Conservation (phyloP, 306 rosid genomes). For the Fragaria iinumae region DNA sequence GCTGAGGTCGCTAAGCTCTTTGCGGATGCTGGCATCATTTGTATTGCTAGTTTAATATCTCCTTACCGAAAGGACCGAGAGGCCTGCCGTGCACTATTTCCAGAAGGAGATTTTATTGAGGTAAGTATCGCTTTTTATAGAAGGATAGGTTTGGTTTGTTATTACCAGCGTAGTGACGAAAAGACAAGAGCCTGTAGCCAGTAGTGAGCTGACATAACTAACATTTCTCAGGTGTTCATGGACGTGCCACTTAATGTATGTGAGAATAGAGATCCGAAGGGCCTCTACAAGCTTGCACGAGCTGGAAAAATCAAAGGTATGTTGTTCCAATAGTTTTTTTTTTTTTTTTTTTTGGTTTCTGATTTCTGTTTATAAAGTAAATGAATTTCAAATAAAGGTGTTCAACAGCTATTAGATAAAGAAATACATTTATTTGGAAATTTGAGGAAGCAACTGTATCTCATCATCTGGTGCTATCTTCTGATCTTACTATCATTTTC, state of each 20-base stretch:
- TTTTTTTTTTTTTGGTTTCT: background rate
- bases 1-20: slow-evolving; percentile 97
- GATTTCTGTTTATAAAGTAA: background rate
- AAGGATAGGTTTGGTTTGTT: slow-evolving; percentile 19
- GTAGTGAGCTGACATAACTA: slow-evolving; percentile 5
- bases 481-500: background rate
- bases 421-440: background rate
- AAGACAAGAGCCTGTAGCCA: slow-evolving; percentile 22
- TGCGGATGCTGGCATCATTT: slow-evolving; percentile 95
- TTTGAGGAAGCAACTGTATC: background rate
- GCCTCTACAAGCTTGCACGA: slow-evolving; percentile 92
- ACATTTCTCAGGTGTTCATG: slow-evolving; percentile 70
- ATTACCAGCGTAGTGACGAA: slow-evolving; percentile 8
- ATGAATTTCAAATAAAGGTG: background rate
- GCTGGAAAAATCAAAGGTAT: slow-evolving; percentile 90
- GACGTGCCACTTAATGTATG: slow-evolving; percentile 84
- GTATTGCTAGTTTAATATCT: slow-evolving; percentile 90
- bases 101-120: slow-evolving; percentile 89
- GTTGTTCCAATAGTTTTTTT: background rate
- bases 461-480: background rate
- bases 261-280: slow-evolving; percentile 92
- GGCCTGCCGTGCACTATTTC: slow-evolving; percentile 78
- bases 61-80: slow-evolving; percentile 88
- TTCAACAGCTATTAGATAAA: background rate
- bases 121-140: slow-evolving; percentile 33